A percentile compares a stretch with the other conserved stretches of the same genome.
Evolutionary conservation across 257 asterid genomes (phyloP).

Genomic region (Phtheirospermum japonicum): DNA sequence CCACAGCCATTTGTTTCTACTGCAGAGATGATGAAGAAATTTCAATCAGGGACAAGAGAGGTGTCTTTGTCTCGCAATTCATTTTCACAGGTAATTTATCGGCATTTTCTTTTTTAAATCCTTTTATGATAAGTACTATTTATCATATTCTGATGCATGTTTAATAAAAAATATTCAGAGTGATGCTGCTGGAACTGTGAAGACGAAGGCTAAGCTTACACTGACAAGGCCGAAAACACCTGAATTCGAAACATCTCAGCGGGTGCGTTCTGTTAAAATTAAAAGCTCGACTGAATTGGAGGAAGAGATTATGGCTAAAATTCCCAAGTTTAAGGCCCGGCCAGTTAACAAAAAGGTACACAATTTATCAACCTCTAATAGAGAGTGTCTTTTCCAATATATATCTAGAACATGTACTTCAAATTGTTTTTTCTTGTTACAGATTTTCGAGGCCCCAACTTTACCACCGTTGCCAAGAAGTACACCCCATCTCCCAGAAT

Average conservation of each 20-base stretch:
- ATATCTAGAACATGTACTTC: neutral
- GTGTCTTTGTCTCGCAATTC: slow-evolving; percentile 46
- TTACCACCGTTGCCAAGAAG: slow-evolving; percentile 63
- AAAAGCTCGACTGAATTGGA: slow-evolving; percentile 87
- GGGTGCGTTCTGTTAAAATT: slow-evolving; percentile 60
- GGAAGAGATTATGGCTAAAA: slow-evolving; percentile 92
- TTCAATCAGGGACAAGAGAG: slow-evolving; percentile 78
- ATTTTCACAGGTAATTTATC: slow-evolving; percentile 47
- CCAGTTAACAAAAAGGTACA: slow-evolving; percentile 80
- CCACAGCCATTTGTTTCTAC: slow-evolving; percentile 66
- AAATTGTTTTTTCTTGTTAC: slow-evolving; percentile 11
- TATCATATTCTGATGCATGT: neutral
- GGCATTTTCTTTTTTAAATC: neutral
- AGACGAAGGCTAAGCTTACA: slow-evolving; percentile 66
- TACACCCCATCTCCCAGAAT: slow-evolving; percentile 75
- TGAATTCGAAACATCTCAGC: slow-evolving; percentile 83
- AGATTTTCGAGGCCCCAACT: slow-evolving; percentile 72
- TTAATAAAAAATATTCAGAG: slow-evolving; percentile 26
- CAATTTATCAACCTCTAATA: neutral
- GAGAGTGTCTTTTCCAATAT: neutral
- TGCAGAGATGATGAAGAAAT: slow-evolving; percentile 91
- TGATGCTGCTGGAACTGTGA: slow-evolving; percentile 35
- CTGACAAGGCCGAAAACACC: slow-evolving; percentile 93
- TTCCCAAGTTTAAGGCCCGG: slow-evolving; percentile 89
- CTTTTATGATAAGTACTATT: neutral